Evolutionary conservation across 2,329 filamentous ascomycete species (phyloP), one percentile per base, ranked within the genome.

Genomic region (Rosellinia necatrix): DNA sequence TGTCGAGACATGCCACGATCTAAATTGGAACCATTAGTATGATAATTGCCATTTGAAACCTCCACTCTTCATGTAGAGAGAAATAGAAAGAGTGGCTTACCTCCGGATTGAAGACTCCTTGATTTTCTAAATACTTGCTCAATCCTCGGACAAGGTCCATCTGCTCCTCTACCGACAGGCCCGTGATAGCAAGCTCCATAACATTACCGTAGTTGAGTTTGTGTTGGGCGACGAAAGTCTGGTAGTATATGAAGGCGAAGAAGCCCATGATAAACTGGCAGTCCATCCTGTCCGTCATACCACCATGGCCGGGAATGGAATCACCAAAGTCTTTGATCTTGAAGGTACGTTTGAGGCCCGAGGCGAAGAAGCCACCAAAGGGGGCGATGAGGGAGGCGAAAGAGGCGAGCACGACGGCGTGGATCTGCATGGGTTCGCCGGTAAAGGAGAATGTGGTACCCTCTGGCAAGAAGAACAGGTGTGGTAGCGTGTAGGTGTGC

Each of bases 201-300:
- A 99, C 89, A 51, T 85, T 86, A 17, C 93, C 94, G 17, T 96
- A 87, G 53, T 82, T 91, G 34, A 89, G 86, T 74, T 93, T 91
- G 79, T 96, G 86, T 6, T 91, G 81, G 3, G 92, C 92, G 68
- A 99, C 93, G 73, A 99, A 99, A 69, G 90, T 94, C 73, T 97
- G 92, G 76, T 96, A 99, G 77, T 99, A 99, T 83, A 99, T 92
- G 78, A 92, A 97, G 13, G 93, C 86, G 69, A 99, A 97, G 75
- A 96, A 94, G 7, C 94, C 94, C 94, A 99, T 99, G 78, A 97
- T 97, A 77, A 99, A 99, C 72, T 99, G 94, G 74, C 94, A 99
- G 72, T 99, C 94, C 93, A 99, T 97, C 60, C 94, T 90, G 72
- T 99, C 94, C 13, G 94, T 99, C 78, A 99, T 97, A 66, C 94